A percentile compares a stretch with the other conserved stretches of the same genome.
Evolutionary conservation across 176 grass and related monocot genomes (phyloP).

Genomic region (Areca catechu): DNA sequence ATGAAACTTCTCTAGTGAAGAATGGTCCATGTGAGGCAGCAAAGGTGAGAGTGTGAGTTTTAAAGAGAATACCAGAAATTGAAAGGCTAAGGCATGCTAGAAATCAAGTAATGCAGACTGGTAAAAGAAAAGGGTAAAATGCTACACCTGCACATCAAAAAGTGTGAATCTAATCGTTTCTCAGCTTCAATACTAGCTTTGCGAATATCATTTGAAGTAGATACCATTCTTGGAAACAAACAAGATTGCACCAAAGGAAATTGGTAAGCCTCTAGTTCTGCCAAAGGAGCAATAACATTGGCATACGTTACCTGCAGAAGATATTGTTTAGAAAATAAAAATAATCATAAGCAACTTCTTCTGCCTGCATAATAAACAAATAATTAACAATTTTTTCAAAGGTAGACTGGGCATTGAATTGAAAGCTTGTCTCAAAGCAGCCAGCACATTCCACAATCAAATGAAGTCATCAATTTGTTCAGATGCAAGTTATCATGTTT

Average conservation of each 20-base stretch:
- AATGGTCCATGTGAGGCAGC: too few species aligned
- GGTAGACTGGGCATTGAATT: too few species aligned
- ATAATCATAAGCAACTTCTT: neutral
- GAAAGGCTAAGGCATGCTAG: too few species aligned
- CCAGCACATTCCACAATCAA: too few species aligned
- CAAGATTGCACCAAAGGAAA: slow-evolving; percentile 88
- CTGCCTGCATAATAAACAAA: too few species aligned
- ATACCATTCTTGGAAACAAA: slow-evolving; percentile 77
- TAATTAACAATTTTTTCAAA: too few species aligned
- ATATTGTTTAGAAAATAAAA: slow-evolving; percentile 5
- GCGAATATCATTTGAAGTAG: slow-evolving; percentile 48
- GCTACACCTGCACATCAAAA: slow-evolving; percentile 61
- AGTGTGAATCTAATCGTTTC: slow-evolving; percentile 68
- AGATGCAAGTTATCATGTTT: too few species aligned
- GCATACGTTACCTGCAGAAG: slow-evolving; percentile 52
- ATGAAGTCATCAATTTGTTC: too few species aligned
- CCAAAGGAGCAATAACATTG: slow-evolving; percentile 60
- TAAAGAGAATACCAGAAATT: too few species aligned
- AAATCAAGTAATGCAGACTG: neutral
- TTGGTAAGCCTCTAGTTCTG: slow-evolving; percentile 76
- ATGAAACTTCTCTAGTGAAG: too few species aligned
- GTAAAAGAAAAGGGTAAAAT: slow-evolving; percentile 22
- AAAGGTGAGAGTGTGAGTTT: too few species aligned
- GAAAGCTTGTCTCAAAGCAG: too few species aligned
- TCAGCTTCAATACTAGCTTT: slow-evolving; percentile 74